Conservation (phyloP, 495 filamentous ascomycete species). For the Penicillium paxilli region DNA sequence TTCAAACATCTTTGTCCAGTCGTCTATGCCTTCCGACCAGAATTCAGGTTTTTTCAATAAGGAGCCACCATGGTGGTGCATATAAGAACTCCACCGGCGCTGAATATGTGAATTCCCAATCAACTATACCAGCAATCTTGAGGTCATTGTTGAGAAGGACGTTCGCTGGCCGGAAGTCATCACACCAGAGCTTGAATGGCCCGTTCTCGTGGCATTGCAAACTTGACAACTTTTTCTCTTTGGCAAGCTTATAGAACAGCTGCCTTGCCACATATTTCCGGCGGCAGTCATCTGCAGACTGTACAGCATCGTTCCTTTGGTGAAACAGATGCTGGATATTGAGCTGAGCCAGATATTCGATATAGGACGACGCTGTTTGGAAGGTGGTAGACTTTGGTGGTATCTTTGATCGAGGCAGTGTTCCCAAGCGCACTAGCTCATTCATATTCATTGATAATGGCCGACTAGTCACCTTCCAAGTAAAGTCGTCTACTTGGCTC, state of each 20-base stretch:
- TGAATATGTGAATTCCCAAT: slow-evolving; percentile 45
- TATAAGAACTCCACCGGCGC: slow-evolving; percentile 38
- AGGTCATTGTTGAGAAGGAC: slow-evolving; percentile 17
- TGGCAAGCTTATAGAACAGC: slow-evolving; percentile 10
- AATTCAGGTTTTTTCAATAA: slow-evolving; percentile 33
- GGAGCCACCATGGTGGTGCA: slow-evolving; percentile 45
- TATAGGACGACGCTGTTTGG: slow-evolving; percentile 29
- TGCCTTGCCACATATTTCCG: slow-evolving; percentile 6
- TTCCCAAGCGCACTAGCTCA: slow-evolving; percentile 29
- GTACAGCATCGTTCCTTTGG: slow-evolving; percentile 40
- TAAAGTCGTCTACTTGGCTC: slow-evolving; percentile 19
- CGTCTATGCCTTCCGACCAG: slow-evolving; percentile 29
- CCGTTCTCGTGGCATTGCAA: neutral
- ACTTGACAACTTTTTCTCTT: neutral
- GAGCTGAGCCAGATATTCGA: slow-evolving; percentile 36
- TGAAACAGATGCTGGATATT: slow-evolving; percentile 39
- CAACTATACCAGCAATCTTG: slow-evolving; percentile 19
- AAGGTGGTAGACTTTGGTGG: slow-evolving; percentile 28
- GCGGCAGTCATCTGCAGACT: slow-evolving; percentile 8
- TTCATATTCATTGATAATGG: slow-evolving; percentile 33
- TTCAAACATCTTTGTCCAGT: slow-evolving; percentile 10
- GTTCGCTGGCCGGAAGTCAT: slow-evolving; percentile 23
- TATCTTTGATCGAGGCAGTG: slow-evolving; percentile 31
- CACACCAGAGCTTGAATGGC: slow-evolving; percentile 23
- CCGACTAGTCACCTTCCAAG: slow-evolving; percentile 19